phyloP scores from a whole-genome alignment of 805 yeast genomes.

The Zygosaccharomyces rouxii region DNA sequence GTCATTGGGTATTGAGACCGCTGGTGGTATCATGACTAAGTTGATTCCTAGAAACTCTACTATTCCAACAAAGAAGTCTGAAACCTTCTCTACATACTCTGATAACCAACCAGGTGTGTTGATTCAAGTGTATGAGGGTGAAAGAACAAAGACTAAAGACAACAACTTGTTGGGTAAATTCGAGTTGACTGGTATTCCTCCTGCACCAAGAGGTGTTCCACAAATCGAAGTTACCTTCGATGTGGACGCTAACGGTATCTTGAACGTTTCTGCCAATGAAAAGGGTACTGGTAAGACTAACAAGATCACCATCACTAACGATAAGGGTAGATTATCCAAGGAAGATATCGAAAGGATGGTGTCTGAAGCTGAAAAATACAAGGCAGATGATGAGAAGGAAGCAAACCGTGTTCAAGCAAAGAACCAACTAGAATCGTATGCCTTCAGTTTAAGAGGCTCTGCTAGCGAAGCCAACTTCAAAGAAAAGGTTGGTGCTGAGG shows the following conservation, averaged over 20 bases:
- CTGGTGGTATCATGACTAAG: conserved; percentile 99
- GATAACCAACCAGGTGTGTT: conserved; percentile 98
- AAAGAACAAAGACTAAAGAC: conserved; percentile 93
- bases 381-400: conserved; percentile 95
- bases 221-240: conserved; percentile 97
- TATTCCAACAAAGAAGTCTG: conserved; percentile 96
- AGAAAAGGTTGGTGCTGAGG: conserved; percentile 71
- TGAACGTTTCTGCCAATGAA: conserved; percentile 93
- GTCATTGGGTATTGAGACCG: conserved; percentile 96
- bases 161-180: conserved; percentile 96
- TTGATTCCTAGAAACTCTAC: conserved; percentile 96
- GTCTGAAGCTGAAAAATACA: conserved; percentile 93
- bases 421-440: conserved; percentile 93
- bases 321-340: conserved; percentile 96
- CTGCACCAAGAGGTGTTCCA: conserved; percentile 98
- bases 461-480: conserved; percentile 69
- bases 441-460: conserved; percentile 87
- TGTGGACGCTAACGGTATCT: conserved; percentile 94
- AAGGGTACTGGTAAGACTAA: conserved; percentile 98
- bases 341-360: conserved; percentile 98
- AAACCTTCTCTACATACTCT: conserved; percentile 92
- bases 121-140: conserved; percentile 97
- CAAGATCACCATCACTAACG: conserved; percentile 97
- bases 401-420: conserved; percentile 88
- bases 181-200: conserved; percentile 94